Percentiles rank a stretch among this genome's conserved stretches.
phyloP scores from a whole-genome alignment of 2,329 filamentous ascomycete species.

The Chaetomium strumarium region DNA sequence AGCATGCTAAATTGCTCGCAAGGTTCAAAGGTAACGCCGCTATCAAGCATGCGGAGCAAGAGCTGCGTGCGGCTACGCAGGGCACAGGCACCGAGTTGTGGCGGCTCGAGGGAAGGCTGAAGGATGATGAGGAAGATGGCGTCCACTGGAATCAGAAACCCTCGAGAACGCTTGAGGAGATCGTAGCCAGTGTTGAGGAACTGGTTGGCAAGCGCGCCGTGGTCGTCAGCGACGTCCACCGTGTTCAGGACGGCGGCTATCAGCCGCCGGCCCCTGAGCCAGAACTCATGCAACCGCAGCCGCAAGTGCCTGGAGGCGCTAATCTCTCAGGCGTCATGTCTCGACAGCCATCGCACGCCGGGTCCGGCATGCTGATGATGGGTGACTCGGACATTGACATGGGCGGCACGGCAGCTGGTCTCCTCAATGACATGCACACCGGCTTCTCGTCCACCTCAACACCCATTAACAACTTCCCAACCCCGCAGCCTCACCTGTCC shows the following conservation, averaged over 20 bases:
- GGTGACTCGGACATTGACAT: slow-evolving; percentile 60
- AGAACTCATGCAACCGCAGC: slow-evolving; percentile 28
- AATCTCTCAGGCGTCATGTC: slow-evolving; percentile 35
- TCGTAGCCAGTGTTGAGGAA: slow-evolving; percentile 68
- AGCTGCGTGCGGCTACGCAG: slow-evolving; percentile 61
- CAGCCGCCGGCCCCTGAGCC: slow-evolving; percentile 51
- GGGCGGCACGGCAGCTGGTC: slow-evolving; percentile 56
- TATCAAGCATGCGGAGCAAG: slow-evolving; percentile 68
- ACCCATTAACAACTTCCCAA: slow-evolving; percentile 53
- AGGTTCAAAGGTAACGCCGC: slow-evolving; percentile 66
- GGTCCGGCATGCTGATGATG: slow-evolving; percentile 49
- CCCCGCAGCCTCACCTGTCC: slow-evolving; percentile 55
- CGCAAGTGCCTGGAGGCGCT: slow-evolving; percentile 23
- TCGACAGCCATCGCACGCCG: slow-evolving; percentile 49
- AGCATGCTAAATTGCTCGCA: slow-evolving; percentile 69
- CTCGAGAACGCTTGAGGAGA: slow-evolving; percentile 59
- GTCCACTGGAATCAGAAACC: slow-evolving; percentile 39
- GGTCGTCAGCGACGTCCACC: slow-evolving; percentile 57
- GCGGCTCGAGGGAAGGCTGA: slow-evolving; percentile 54
- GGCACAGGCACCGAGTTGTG: slow-evolving; percentile 55
- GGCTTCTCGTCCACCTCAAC: slow-evolving; percentile 56
- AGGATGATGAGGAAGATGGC: slow-evolving; percentile 49
- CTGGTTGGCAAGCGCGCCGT: slow-evolving; percentile 62
- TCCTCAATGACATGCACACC: slow-evolving; percentile 59
- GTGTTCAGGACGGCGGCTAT: slow-evolving; percentile 72